A percentile compares a stretch with the other conserved stretches of the same genome.
phyloP scores from a whole-genome alignment of 2,329 filamentous ascomycete species.

The Fusarium newnesense region DNA sequence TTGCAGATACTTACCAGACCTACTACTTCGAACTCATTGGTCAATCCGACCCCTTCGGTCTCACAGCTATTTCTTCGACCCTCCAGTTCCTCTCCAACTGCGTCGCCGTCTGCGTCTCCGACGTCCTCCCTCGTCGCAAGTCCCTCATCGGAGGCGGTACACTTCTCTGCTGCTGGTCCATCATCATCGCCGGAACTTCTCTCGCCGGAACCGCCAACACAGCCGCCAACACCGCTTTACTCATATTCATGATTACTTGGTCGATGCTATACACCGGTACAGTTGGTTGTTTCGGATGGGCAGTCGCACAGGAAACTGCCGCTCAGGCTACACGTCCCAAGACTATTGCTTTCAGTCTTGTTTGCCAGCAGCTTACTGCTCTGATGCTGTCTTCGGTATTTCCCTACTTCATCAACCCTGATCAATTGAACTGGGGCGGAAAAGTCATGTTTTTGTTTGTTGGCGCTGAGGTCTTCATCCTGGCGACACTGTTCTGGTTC shows the following conservation, averaged over 20 bases:
- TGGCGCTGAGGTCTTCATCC: constrained; percentile 48
- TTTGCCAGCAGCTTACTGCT: constrained; percentile 49
- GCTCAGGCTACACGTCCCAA: constrained; percentile 44
- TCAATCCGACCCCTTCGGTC: constrained; percentile 44
- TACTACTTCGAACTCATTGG: constrained; percentile 48
- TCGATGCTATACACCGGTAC: constrained; percentile 46
- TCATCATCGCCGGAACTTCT: constrained; percentile 43
- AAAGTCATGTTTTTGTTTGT: constrained; percentile 53
- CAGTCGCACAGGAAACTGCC: constrained; percentile 44
- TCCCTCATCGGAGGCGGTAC: constrained; percentile 42
- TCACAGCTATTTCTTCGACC: constrained; percentile 45
- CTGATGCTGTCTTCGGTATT: constrained; percentile 51
- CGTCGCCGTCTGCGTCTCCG: constrained; percentile 39
- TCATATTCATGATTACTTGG: constrained; percentile 46
- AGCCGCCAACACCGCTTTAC: constrained; percentile 42
- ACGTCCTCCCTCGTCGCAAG: constrained; percentile 42
- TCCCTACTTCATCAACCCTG: constrained; percentile 52
- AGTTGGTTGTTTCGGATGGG: constrained; percentile 46
- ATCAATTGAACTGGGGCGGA: constrained; percentile 52
- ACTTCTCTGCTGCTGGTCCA: constrained; percentile 42
- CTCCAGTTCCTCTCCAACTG: constrained; percentile 45
- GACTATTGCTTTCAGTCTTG: constrained; percentile 44
- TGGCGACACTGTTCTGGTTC: constrained; percentile 46
- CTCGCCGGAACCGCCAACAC: constrained; percentile 32
- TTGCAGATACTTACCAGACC: constrained; percentile 43